Base-by-base conservation (phyloP, 2,329 filamentous ascomycete genomes). In the Fusarium falciforme region DNA sequence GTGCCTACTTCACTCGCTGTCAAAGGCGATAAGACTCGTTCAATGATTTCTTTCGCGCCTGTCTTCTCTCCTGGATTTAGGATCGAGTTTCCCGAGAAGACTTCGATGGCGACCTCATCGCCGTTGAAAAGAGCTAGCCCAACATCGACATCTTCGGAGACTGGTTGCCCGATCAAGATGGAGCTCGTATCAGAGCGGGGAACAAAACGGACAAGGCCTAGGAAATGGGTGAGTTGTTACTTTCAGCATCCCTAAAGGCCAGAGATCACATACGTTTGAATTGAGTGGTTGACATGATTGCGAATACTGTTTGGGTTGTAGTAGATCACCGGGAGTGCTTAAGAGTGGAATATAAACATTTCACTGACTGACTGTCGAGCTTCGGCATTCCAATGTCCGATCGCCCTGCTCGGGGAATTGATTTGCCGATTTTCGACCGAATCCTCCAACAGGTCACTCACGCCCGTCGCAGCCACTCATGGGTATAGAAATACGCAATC, bases 171-270 rank as follows among this genome's bases (percentile, higher is more conserved):
- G 72, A 91, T 87, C 62, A 89, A 80, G 64, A 88, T 78, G 65
- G 84, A 85, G 66, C 81, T 79, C 33, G 82, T 77, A 57, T 87
- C 84, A 6, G 84, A 85, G 74, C 85, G 87, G 61, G 89, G 87
- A 17, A 87, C 79, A 75, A 91, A 91, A 57, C 89, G 88, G 69
- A 90, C 87, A 65, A 91, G 85, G 77, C 89, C 88, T 90, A 89
- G 14, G 9, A 27, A 14, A 27, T 27, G 22, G n/a, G 22, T 27
- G 16, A 49, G 22, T 27, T 14, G 44, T 27, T n/a, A 33, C n/a
- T 54, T 17, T 12, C 49, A 33, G 22, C 27, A 25, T 20, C 17
- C 11, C n/a, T 17, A 29, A 14, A 54, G 49, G n/a, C 11, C 25
- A 47, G 47, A 27, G 20, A n/a, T 11, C 27, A 27, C 33, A 27